These are phyloP conservation scores for Leishmania guyanensis DNA, from an alignment of 208 protist genomes.

Conservation along the genomic window DNA sequence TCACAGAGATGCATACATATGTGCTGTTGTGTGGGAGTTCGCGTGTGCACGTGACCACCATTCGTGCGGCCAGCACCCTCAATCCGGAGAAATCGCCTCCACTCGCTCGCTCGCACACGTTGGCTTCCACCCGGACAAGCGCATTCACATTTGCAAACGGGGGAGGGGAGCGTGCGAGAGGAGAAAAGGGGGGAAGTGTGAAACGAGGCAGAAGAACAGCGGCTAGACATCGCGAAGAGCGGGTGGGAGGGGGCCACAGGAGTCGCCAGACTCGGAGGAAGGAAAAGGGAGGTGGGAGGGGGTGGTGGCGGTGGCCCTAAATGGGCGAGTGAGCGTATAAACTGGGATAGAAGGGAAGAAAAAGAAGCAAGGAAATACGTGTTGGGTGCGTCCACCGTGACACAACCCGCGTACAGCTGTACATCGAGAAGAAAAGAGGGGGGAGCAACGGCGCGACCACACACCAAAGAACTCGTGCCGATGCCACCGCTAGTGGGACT, in stretches of 20 bases:
- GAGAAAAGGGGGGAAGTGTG: neutral
- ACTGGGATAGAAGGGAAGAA: neutral
- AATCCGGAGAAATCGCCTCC: neutral
- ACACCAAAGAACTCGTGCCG: neutral
- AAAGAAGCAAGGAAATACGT: neutral
- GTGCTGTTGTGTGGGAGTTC: neutral
- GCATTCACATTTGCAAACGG: neutral
- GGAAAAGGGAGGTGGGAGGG: neutral
- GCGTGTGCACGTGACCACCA: neutral
- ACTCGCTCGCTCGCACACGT: neutral
- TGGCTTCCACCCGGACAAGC: neutral
- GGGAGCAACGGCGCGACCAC: neutral
- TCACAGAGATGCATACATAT: neutral
- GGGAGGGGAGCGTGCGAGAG: neutral
- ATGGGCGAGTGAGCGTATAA: neutral
- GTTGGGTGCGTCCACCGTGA: neutral
- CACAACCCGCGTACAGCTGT: neutral
- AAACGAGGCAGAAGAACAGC: neutral
- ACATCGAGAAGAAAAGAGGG: slow-evolving; percentile 5
- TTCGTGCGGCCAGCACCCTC: neutral
- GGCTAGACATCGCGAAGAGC: neutral
- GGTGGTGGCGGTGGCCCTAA: neutral
- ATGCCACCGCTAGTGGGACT: too few species aligned
- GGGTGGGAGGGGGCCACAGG: neutral
- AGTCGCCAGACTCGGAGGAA: neutral